Base-by-base conservation (phyloP, 2,329 filamentous ascomycete species). In the Penicillium sp. region DNA sequence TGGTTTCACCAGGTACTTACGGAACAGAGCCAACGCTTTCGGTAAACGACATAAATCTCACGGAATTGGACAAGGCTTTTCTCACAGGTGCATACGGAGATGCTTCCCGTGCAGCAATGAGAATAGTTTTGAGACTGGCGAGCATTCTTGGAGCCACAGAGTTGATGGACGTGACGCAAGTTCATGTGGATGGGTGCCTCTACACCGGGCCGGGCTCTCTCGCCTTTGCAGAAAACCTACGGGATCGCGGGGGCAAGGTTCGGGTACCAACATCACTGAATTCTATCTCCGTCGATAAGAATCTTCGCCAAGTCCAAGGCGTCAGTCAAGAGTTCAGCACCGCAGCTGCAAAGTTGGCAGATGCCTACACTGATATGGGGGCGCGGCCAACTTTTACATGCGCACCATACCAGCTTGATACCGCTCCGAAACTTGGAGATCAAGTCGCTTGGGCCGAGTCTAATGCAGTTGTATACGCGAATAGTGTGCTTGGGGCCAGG, bases 381-480 rank as follows among this genome's bases (percentile, higher is more conserved):
- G 77, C 76, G 0, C 60, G 55, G 1, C 70, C 71, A 10, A 79
- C 70, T 2, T 80, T 78, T 51, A 81, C 78, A 3, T 80, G 78
- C 50, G 76, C 78, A 0, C 78, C 79, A 0, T 81, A 81, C 53
- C 65, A 71, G 3, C 72, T 80, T 0, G 70, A 76, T 1, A 70
- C 53, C 27, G 67, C 66, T 16, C 76, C 75, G 1, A 61, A 64
- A 6, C 19, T 47, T 2, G 78, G 76, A 4, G 75, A 80, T 13
- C 68, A 80, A 26, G 67, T 80, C 3, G 76, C 68, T 0, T 80
- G 78, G 76, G 76, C 73, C 1, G 78, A 80, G 59, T 80, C 77
- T 0, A 80, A 80, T 57, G 79, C 77, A 0, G 78, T 80, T 0
- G 74, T 80, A 0, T 80, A 71, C 55, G 77, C 78, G 1, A 81